Evolutionary conservation across 2,329 filamentous ascomycete species (phyloP), one percentile per base, ranked within the genome.

Genomic region (Colletotrichum sp.): DNA sequence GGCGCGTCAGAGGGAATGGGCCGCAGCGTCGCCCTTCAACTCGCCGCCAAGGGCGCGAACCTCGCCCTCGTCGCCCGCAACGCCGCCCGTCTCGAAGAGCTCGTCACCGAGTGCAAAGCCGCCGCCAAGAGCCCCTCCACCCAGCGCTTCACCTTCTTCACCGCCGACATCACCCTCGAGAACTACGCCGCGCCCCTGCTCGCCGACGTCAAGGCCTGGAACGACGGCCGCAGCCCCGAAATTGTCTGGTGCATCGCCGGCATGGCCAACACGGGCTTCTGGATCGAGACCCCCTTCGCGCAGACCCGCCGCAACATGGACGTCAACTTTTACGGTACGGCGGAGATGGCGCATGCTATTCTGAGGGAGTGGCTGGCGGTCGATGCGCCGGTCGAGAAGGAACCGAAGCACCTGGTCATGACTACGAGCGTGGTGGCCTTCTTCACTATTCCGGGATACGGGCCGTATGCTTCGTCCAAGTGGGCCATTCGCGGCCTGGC

Each of bases 1-100:
- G 97, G 97, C 61, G 95, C 93, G 36, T 98, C 97, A 1, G 94
- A 98, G 81, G 97, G 97, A 72, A 95, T 98, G 93, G 97, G 97
- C 73, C 91, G 92, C 78, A 91, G 91, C 66, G 90, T 93, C 24
- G 95, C 93, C 7, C 88, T 91, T 66, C 89, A 95, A 77, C 90
- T 99, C 58, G 90, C 96, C 4, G 86, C 90, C 64, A 96, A 95
- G 82, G 97, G 97, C 61, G 96, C 97, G 73, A 95, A 95, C 82
- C 82, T 99, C 69, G 91, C 98, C 76, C 92, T 98, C 76, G 93
- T 98, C 65, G 93, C 96, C 16, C 93, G 97, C 69, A 94, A 93
- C 77, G 86, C 90, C 15, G 85, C 85, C 72, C 97, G 96, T 82
- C 93, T 99, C 29, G 87, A 94, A 77, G 86, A 87, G 43, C 75